Evolutionary conservation across 129 eudicot species (phyloP).

Genomic region (Flaveria ramosissima): DNA sequence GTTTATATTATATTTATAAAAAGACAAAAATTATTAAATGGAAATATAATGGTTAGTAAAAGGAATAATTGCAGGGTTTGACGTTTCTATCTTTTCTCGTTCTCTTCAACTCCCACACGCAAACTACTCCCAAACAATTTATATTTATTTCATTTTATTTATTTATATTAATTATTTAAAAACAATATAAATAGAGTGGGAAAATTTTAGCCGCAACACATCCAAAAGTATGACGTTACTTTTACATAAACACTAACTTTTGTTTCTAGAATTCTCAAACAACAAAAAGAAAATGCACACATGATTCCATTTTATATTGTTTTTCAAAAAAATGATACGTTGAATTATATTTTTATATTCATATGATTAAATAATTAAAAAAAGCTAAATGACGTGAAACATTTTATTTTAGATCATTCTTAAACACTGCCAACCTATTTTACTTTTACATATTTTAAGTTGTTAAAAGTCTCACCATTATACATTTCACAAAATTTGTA

Average conservation of each 20-base stretch:
- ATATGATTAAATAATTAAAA: neutral
- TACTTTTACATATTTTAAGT: no score
- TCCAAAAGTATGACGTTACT: slow-evolving; percentile 21
- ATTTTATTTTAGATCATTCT: no score
- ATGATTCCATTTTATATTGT: slow-evolving; percentile 7
- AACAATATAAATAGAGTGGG: slow-evolving; percentile 6
- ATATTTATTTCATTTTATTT: neutral
- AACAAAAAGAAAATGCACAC: slow-evolving; percentile 7
- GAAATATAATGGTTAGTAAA: slow-evolving; percentile 40
- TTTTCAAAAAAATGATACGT: no score
- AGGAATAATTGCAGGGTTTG: slow-evolving; percentile 55
- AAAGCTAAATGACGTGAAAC: no score
- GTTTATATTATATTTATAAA: neutral
- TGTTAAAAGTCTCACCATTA: no score
- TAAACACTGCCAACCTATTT: no score
- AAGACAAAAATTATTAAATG: slow-evolving; percentile 26
- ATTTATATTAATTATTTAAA: neutral
- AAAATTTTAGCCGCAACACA: slow-evolving; percentile 49
- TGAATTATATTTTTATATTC: neutral
- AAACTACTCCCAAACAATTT: slow-evolving; percentile 48
- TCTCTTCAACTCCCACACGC: slow-evolving; percentile 67
- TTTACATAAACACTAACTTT: slow-evolving; percentile 24
- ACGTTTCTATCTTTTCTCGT: slow-evolving; percentile 52
- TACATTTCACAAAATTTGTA: no score
- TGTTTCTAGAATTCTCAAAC: slow-evolving; percentile 25